Evolutionary conservation across 2,329 filamentous ascomycete species (phyloP).

Genomic region (Phialemonium atrogriseum): DNA sequence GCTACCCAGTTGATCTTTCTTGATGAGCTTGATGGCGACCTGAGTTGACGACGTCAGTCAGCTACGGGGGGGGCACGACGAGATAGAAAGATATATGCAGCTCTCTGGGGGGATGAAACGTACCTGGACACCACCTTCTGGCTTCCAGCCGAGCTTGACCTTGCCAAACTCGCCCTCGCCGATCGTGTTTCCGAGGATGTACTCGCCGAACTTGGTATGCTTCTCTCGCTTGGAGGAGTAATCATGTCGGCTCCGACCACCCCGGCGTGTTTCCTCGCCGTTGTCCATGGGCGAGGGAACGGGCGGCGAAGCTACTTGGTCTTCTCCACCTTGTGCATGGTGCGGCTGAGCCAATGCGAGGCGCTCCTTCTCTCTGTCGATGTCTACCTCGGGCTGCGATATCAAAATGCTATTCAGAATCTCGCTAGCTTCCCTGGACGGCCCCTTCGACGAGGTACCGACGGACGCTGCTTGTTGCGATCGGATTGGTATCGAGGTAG

Average conservation of each 20-base stretch:
- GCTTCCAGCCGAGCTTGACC: constrained; percentile 97
- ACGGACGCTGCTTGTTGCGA: constrained; percentile 30
- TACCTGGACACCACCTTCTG: constrained; percentile 80
- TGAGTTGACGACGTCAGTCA: too few relatives aligned
- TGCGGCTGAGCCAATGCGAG: constrained; percentile 51
- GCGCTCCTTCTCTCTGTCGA: constrained; percentile 63
- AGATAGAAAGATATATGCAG: too few relatives aligned
- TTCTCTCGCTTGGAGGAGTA: constrained; percentile 54
- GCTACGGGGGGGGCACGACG: too few relatives aligned
- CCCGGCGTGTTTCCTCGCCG: constrained; percentile 36
- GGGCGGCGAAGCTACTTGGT: constrained; percentile 35
- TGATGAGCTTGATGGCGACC: constrained; percentile 97
- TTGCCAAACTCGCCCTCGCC: constrained; percentile 98
- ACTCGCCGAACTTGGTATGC: constrained; percentile 86
- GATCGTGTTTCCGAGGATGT: constrained; percentile 89
- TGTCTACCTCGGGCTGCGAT: constrained; percentile 65
- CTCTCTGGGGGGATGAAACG: too few relatives aligned
- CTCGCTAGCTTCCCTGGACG: constrained; percentile 69
- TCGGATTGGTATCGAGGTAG: constrained; percentile 36
- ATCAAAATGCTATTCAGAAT: constrained; percentile 71
- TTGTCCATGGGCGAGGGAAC: constrained; percentile 30
- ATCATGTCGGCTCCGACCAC: constrained; percentile 50
- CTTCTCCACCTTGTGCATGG: constrained; percentile 27
- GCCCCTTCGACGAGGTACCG: constrained; percentile 46
- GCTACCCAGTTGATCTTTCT: constrained; percentile 78